Base-by-base conservation (phyloP, 2,329 filamentous ascomycete genomes). In the Alternaria solani region DNA sequence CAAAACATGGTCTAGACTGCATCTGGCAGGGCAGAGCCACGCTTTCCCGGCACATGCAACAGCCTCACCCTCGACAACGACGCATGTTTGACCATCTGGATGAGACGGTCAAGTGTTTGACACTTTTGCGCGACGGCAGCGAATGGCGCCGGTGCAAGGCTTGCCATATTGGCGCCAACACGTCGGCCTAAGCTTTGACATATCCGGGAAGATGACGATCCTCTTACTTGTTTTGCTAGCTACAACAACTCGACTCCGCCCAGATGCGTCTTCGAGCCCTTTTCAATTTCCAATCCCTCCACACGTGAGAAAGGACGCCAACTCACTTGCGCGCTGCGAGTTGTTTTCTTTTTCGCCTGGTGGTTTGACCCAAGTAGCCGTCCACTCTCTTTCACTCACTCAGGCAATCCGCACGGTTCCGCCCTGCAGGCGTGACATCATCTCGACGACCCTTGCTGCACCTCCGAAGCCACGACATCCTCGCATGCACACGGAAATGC, bases 401-500 rank as follows among this genome's bases (percentile, higher is more conserved):
- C 46, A 52, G 34, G 34, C 57, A 47, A 12, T 39, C 57, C 56
- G 57, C 63, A 51, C 25, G 42, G 54, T 57, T 61, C 53, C 59
- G 60, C 18, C 46, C 20, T 44, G 26, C 57, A 52, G 32, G 26
- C 47, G 63, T 70, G 64, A 67, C 69, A 68, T 70, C 66, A 64
- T 67, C 55, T 14, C 55, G 25, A n/a, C 57, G 44, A 49, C 48
- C 61, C 62, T 56, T 66, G 56, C 63, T 36, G 43, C 59, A 48
- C 48, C 46, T 38, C 18, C 53, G 30, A 59, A 47, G 43, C 61
- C 59, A 55, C 43, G 18, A 42, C 38, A 38, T 38, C 30, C 51
- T 23, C 18, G 57, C 55, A 64, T 34, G 11, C 48, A 51, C 55
- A 55, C 46, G 47, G 61, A 54, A 38, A 76, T 76, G 74, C 72